phyloP scores from a whole-genome alignment of 2,329 filamentous ascomycete species.

The Phialophora tarda region DNA sequence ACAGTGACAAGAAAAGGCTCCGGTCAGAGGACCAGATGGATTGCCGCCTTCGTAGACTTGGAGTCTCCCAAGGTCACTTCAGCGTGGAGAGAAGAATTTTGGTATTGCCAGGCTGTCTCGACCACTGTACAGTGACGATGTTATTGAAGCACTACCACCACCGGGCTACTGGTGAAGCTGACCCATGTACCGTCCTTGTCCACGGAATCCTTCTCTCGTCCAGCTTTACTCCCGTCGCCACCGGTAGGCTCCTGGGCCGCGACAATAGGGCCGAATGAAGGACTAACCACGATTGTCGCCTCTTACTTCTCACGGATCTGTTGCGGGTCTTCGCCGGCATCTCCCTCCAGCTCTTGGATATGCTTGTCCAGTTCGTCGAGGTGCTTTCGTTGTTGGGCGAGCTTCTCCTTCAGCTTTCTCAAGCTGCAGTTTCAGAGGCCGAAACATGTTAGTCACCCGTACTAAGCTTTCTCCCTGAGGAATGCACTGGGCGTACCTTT shows the following conservation, averaged over 20 bases:
- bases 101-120: constrained; percentile 16
- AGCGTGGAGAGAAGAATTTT: constrained; percentile 20
- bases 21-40: background rate
- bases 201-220: background rate
- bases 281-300: background rate
- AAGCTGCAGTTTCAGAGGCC: constrained; percentile 56
- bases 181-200: background rate
- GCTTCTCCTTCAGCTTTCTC: constrained; percentile 69
- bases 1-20: background rate
- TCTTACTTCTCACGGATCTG: constrained; percentile 22
- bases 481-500: constrained; percentile 67
- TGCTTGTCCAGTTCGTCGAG: constrained; percentile 83
- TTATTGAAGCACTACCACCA: background rate
- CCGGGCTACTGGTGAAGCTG: background rate
- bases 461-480: background rate
- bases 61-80: background rate
- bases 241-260: background rate
- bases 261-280: background rate
- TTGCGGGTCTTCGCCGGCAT: constrained; percentile 62
- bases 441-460: background rate
- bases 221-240: background rate
- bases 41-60: background rate
- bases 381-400: constrained; percentile 79
- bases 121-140: constrained; percentile 20
- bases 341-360: constrained; percentile 82